A percentile compares a stretch with the other conserved stretches of the same genome.
phyloP scores from a whole-genome alignment of 805 yeast species.

The Wickerhamomyces rabaulensis region DNA sequence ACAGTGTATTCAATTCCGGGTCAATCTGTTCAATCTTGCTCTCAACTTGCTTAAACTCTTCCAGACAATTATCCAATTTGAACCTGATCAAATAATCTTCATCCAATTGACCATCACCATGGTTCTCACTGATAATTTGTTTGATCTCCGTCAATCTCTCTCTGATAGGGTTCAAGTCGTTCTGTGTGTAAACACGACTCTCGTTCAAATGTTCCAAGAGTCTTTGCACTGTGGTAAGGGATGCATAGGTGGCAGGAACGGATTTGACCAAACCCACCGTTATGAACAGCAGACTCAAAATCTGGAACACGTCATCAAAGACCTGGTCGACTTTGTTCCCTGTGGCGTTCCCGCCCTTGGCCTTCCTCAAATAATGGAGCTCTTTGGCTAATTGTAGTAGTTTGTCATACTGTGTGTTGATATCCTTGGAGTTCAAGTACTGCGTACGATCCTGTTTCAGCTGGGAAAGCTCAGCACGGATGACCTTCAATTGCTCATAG shows the following conservation, averaged over 20 bases:
- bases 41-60: constrained; percentile 52
- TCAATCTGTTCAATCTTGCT: constrained; percentile 49
- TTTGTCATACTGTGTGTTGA: constrained; percentile 51
- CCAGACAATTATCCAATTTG: constrained; percentile 60
- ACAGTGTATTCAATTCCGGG: constrained; percentile 39
- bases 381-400: constrained; percentile 52
- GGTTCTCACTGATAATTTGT: constrained; percentile 40
- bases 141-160: constrained; percentile 68
- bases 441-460: constrained; percentile 61
- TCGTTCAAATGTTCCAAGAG: constrained; percentile 78
- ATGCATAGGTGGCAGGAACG: constrained; percentile 93
- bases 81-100: constrained; percentile 57
- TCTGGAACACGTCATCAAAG: constrained; percentile 85
- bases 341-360: constrained; percentile 9
- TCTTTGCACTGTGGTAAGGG: constrained; percentile 80
- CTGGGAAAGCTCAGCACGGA: constrained; percentile 37
- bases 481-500: constrained; percentile 34
- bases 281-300: constrained; percentile 78
- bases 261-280: constrained; percentile 88
- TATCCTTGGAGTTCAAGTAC: constrained; percentile 63
- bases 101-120: constrained; percentile 33
- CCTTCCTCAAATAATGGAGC: constrained; percentile 43
- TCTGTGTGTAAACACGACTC: constrained; percentile 74
- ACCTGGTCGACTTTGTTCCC: constrained; percentile 58
- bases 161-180: constrained; percentile 75